These are phyloP conservation scores for Lathyrus tuberosus DNA, from an alignment of 306 rosid species.

Conservation along the genomic window DNA sequence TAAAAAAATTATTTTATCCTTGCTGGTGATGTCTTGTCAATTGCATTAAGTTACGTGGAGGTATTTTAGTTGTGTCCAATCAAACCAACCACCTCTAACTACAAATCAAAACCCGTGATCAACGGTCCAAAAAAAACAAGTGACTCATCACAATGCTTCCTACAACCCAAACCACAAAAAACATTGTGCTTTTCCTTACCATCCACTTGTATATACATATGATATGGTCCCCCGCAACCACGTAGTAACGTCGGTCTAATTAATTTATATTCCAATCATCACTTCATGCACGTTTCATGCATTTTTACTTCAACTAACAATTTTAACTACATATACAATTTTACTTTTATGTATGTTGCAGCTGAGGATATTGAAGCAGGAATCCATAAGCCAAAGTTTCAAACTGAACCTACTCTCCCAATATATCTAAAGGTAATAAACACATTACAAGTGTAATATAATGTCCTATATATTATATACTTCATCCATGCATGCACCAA, in stretches of 20 bases:
- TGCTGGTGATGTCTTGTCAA: not conserved
- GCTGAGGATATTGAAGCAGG: slow-evolving; percentile 97
- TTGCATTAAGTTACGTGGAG: not conserved
- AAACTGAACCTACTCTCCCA: slow-evolving; percentile 86
- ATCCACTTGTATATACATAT: slow-evolving; percentile 27
- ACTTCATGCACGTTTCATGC: slow-evolving; percentile 24
- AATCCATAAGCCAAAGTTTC: slow-evolving; percentile 57
- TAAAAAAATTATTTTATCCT: not conserved
- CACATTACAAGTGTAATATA: slow-evolving; percentile 13
- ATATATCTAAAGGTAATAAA: slow-evolving; percentile 82
- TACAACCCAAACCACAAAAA: not conserved
- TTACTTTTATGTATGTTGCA: slow-evolving; percentile 43
- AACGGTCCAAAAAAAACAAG: slow-evolving; percentile 29
- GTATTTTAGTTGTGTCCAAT: slow-evolving; percentile 18
- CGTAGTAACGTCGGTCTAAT: slow-evolving; percentile 13
- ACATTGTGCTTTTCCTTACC: slow-evolving; percentile 17
- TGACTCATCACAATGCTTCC: slow-evolving; percentile 20
- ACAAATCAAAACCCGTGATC: slow-evolving; percentile 32
- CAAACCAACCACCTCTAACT: slow-evolving; percentile 30
- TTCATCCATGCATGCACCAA: slow-evolving; percentile 34
- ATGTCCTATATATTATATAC: not conserved
- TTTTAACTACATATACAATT: too few relatives aligned
- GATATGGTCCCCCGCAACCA: slow-evolving; percentile 33
- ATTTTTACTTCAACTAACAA: not conserved
- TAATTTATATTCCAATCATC: slow-evolving; percentile 4